phyloP scores from a whole-genome alignment of 2,329 filamentous ascomycete species.

The Botryotinia narcissicola region DNA sequence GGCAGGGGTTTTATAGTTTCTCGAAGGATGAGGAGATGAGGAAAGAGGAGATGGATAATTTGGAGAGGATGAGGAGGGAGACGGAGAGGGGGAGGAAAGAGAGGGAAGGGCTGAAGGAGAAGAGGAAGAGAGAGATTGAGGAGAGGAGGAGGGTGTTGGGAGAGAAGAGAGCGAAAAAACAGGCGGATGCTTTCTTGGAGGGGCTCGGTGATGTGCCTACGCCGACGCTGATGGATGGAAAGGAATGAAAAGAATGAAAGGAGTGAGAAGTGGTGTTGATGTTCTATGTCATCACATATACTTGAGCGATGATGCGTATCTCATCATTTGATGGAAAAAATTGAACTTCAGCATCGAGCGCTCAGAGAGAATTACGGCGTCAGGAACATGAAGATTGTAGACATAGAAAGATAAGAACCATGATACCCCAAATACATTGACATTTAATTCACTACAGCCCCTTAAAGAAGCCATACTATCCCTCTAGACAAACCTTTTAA shows the following conservation, averaged over 20 bases:
- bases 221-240: not conserved
- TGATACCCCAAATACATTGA: not conserved
- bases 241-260: not conserved
- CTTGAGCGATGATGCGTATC: not conserved
- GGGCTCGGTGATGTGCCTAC: constrained; percentile 44
- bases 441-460: not conserved
- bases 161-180: constrained; percentile 58
- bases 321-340: not conserved
- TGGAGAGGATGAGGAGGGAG: constrained; percentile 68
- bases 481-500: too few relatives aligned
- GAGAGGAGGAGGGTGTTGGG: constrained; percentile 45
- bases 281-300: not conserved
- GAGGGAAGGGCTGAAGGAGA: constrained; percentile 56
- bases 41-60: constrained; percentile 68
- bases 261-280: not conserved
- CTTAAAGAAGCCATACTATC: too few relatives aligned
- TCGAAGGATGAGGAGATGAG: constrained; percentile 68
- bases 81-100: constrained; percentile 50
- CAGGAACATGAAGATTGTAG: not conserved
- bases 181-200: constrained; percentile 72
- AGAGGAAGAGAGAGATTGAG: constrained; percentile 62
- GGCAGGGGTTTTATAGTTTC: constrained; percentile 90
- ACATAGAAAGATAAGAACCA: not conserved
- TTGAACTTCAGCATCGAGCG: not conserved
- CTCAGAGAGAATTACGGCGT: not conserved